Base-by-base conservation (phyloP, 768 basidiomycete species). In the Tricholoma sp. region DNA sequence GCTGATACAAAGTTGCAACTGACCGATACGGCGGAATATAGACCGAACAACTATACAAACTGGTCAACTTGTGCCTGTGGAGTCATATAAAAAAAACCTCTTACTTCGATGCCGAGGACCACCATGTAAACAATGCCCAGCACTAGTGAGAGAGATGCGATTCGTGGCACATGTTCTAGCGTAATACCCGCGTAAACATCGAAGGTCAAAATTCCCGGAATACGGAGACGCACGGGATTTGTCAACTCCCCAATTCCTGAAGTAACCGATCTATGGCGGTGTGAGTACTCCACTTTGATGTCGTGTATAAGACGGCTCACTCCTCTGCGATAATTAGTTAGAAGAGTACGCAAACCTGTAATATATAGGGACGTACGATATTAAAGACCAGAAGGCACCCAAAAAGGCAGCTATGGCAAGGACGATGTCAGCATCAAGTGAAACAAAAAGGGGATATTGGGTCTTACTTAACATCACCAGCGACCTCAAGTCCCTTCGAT, bases 91-190 rank as follows among this genome's bases (percentile, higher is more conserved):
- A 2, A 29, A n/a, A 11, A 8, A 32, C 31, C 17, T 34, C 66
- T 42, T 48, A 77, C 73, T 60, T 85, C 81, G 44, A 89, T 81
- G 1, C 63, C 73, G 24, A 76, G 74, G 7, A 80, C 72, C 0
- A 66, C 70, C 53, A 80, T 75, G 66, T 83, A 88, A 39, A 88
- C 50, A 6, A 76, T 72, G 2, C 88, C 89, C 52, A 90, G 73
- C 2, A 80, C 78, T 34, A 89, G 76, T 9, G 81, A 78, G 55
- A 88, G 72, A 1, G 76, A 74, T 0, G 76, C 80, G 2, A 90
- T 72, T 65, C 72, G 76, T 20, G 70, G 65, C 12, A 69, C 71
- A 28, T 71, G 71, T 69, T 80, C 72, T 74, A 62, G 7, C n/a
- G 28, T 36, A 8, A 1, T 31, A 10, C 6, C 18, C 31, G 12